Base-by-base conservation (phyloP, 2,329 filamentous ascomycete species). In the Alternaria hordeiaustralica region DNA sequence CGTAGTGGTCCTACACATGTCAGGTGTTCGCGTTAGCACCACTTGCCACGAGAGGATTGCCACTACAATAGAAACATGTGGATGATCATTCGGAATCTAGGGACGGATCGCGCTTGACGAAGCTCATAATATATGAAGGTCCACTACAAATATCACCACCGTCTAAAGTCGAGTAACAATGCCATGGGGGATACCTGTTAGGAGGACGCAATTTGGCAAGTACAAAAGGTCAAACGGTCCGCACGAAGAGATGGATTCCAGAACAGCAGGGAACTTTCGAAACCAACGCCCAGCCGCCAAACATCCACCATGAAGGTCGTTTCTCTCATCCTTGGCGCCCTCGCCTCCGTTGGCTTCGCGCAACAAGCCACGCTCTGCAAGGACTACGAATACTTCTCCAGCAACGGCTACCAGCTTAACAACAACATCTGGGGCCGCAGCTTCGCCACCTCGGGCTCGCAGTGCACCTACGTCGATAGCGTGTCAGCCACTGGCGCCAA, bases 401-500 rank as follows among this genome's bases (percentile, higher is more conserved):
- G 67, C 59, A 71, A 69, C 49, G 69, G 71, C 15, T 74, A 73
- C 46, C 61, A 71, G 46, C 63, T 73, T 41, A 66, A 69, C 65
- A 74, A 73, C 69, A 73, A 75, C 65, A 62, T 68, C 47, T 74
- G 70, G 71, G 71, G 70, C 51, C 62, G 63, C 55, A 58, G 61
- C 25, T 54, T 62, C n/a, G 67, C 67, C 5, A 68, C 53, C 11
- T 59, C 64, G 41, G 56, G 64, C 8, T 61, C 46, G 5, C 70
- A 73, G 44, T 74, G 72, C 61, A 72, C 69, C 20, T 71, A 68
- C 20, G 65, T 69, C 36, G 46, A 71, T 4, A 68, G 67, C 43
- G 64, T 66, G 6, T 66, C 66, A 12, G 30, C 49, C 20, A 63
- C 63, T 11, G 67, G 67, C 43, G 63, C 71, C 36, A 63, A 33